Base-by-base conservation (phyloP, 257 asterid species). In the Gentiana dahurica region DNA sequence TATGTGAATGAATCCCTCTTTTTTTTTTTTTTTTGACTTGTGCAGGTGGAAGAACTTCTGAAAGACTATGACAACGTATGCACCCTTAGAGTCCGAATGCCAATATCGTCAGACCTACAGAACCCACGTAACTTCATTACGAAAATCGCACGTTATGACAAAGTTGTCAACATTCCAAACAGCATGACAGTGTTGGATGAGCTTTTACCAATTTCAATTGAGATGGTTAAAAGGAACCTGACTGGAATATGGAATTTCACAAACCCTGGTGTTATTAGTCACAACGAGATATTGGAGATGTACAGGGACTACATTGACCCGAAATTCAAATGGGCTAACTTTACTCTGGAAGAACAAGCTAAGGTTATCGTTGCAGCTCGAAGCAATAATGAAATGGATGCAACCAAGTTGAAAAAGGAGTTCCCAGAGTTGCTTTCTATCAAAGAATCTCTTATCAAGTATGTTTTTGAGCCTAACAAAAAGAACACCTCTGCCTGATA, bases 21-120 rank as follows among this genome's bases (percentile, higher is more conserved):
- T 41, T 41, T 10, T 41, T 41, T 38, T 12, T 12, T 39, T 35
- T 7, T 6, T 56, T 9, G 2, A 36, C 13, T 57, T 41, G 24
- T 57, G 36, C 61, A 57, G 78, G 75, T 68, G 8, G 79, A 73
- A 39, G 72, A 69, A 56, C 61, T 73, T 35, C 44, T 73, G 6
- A 73, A 65, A 44, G 75, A 68, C 37, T 73, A 65, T 61, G 70
- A 62, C 6, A 69, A 73, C 34, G 75, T 73, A 0, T 73, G 79
- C 66, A 73, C 79, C 12, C 65, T 73, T 32, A 38, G 75, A 50
- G 79, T 69, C 6, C 50, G 75, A 47, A 73, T 69, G 75, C 75
- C 79, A n/a, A 69, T 73, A 43, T 65, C 75, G 37, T 65, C 72
- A 1, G 79, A 73, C 12, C 69, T 73, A 0, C 43, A 8, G 39